Base-by-base conservation (phyloP, 2,329 filamentous ascomycete genomes). In the Zymoseptoria tritici region DNA sequence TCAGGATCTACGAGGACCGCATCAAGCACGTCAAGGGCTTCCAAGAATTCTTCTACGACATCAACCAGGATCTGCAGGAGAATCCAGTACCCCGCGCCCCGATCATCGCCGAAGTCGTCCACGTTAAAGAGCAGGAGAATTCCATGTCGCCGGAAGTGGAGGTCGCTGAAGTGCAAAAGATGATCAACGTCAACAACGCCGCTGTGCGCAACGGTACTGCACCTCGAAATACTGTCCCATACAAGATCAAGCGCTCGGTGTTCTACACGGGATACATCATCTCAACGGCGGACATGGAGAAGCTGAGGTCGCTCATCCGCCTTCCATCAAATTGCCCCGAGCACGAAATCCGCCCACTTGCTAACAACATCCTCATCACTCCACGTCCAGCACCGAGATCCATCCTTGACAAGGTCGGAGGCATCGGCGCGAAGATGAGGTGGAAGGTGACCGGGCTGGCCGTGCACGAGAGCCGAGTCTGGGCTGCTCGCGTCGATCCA, bases 191-290 rank as follows among this genome's bases (percentile, higher is more conserved):
- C 20, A 93, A 97, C 78, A 99, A 97, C 72, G 75, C 78, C 3
- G 77, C 83, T 22, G 75, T 87, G 49, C 75, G 78, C 65, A 74
- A 63, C 54, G 74, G 71, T 60, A 77, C 73, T 9, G 79, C 77
- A 49, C 78, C 79, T 0, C 71, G 72, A 9, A 75, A 75, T 53
- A 75, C 78, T 36, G 75, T 76, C 52, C 80, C 77, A 1, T 76
- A 94, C 61, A 81, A 84, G 66, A 90, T 99, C 72, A 91, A 90
- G 74, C 92, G 92, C 72, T 90, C 86, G 1, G 87, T 96, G 55
- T 91, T 91, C 75, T 97, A 93, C 76, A 97, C 94, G 1, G 91
- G 90, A 55, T 97, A 99, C 75, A 84, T 96, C 75, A 87, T 99
- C 65, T 81, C 81, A 49, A 80, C 85, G 54, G 79, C 83, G 24